Evolutionary conservation across 352 stramenopile species (phyloP).

Genomic region (Phytophthora pinifolia): DNA sequence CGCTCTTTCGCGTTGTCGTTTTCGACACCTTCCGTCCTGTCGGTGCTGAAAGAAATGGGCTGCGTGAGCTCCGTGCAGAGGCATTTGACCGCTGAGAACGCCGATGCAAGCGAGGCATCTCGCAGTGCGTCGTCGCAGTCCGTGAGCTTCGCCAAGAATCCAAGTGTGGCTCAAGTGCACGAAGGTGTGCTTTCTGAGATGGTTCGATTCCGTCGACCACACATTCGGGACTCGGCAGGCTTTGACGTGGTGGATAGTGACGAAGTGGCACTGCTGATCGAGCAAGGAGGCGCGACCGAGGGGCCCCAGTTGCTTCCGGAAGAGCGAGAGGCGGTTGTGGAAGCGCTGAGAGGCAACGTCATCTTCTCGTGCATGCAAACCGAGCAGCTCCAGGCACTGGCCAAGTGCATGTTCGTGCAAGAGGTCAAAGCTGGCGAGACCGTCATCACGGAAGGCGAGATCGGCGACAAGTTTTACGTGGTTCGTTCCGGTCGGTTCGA

Average conservation of each 20-base stretch:
- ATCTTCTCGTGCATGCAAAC: conserved; percentile 77
- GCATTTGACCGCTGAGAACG: conserved; percentile 18
- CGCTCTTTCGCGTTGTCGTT: not conserved
- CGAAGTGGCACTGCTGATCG: conserved; percentile 32
- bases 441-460: conserved; percentile 76
- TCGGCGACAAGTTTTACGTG: conserved; percentile 82
- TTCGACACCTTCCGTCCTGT: not conserved
- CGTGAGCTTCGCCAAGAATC: conserved; percentile 25
- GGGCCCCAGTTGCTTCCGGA: conserved; percentile 24
- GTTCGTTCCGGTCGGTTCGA: conserved; percentile 56
- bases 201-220: conserved; percentile 40
- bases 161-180: conserved; percentile 42
- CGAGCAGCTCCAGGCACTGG: conserved; percentile 74
- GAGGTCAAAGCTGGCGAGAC: conserved; percentile 67
- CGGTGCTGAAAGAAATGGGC: conserved; percentile 23
- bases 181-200: conserved; percentile 53
- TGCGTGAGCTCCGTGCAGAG: conserved; percentile 36
- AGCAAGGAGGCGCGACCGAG: conserved; percentile 25
- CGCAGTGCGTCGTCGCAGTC: conserved; percentile 12
- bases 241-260: conserved; percentile 37
- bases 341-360: conserved; percentile 68
- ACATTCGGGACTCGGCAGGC: conserved; percentile 37
- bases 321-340: conserved; percentile 50
- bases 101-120: conserved; percentile 14
- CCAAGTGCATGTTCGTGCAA: conserved; percentile 75